These are phyloP conservation scores for Arachis stenosperma DNA, from an alignment of 306 rosid genomes.

Conservation along the genomic window DNA sequence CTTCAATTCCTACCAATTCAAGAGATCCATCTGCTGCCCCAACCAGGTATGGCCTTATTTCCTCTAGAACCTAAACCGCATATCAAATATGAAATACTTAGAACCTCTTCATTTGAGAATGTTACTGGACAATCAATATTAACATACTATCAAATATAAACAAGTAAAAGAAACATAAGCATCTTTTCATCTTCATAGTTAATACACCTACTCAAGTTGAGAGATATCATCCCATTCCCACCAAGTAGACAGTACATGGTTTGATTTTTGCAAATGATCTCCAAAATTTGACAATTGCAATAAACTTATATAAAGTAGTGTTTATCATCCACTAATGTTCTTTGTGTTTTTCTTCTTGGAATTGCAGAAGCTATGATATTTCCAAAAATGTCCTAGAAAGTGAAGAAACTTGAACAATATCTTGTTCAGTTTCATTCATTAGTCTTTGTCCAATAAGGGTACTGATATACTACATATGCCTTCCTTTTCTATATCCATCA, in stretches of 20 bases:
- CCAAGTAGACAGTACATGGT: slow-evolving; percentile 7
- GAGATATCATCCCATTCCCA: slow-evolving; percentile 15
- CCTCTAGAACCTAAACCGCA: slow-evolving; percentile 78
- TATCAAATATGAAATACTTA: slow-evolving; percentile 1
- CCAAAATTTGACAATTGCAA: background rate
- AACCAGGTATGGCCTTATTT: slow-evolving; percentile 90
- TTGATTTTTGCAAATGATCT: background rate
- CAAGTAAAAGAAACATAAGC: background rate
- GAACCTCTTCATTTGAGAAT: background rate
- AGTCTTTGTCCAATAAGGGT: background rate
- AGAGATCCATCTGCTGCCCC: slow-evolving; percentile 90
- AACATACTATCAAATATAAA: background rate
- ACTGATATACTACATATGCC: background rate
- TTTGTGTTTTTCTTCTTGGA: background rate
- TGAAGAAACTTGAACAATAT: slow-evolving; percentile 8
- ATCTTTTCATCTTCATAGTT: background rate
- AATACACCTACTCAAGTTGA: background rate
- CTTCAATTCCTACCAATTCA: slow-evolving; percentile 83
- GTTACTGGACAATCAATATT: too few relatives aligned
- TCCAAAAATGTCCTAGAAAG: background rate
- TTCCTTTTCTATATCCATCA: slow-evolving; percentile 16
- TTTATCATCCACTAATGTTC: background rate
- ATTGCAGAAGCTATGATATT: background rate
- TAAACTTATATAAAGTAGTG: background rate
- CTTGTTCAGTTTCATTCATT: background rate